phyloP scores from a whole-genome alignment of 2,329 filamentous ascomycete species.

The Colletotrichum aenigma region DNA sequence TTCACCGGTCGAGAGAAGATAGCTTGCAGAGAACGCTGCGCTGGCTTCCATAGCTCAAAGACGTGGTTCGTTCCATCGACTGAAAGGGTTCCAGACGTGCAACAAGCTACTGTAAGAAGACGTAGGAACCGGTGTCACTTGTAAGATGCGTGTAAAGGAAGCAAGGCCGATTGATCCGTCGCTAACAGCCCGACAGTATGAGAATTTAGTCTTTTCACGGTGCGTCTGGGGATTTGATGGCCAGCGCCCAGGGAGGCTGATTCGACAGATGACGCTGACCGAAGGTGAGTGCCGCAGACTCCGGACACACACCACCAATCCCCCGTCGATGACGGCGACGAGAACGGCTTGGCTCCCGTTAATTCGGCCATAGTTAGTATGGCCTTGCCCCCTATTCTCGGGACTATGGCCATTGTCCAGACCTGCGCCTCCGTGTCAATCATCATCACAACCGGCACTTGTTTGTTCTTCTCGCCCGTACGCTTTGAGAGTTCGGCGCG shows the following conservation, averaged over 20 bases:
- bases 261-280: constrained; percentile 14
- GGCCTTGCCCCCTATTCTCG: neutral
- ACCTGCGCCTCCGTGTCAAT: neutral
- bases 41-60: neutral
- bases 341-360: constrained; percentile 4
- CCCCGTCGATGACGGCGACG: constrained; percentile 8
- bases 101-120: neutral
- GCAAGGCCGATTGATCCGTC: constrained; percentile 2
- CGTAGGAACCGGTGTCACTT: neutral
- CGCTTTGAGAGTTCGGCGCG: neutral
- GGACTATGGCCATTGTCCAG: neutral
- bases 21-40: neutral
- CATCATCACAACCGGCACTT: neutral
- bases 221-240: constrained; percentile 3
- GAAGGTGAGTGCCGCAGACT: constrained; percentile 12
- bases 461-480: neutral
- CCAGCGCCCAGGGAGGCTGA: neutral
- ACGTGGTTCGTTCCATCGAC: neutral
- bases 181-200: constrained; percentile 12
- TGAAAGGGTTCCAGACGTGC: neutral
- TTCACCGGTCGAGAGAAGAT: neutral
- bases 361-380: neutral
- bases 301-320: constrained; percentile 6
- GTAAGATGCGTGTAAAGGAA: neutral
- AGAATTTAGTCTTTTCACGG: constrained; percentile 4